phyloP scores from a whole-genome alignment of 2,329 filamentous ascomycete genomes.

The Xylariomycetidae sp. region DNA sequence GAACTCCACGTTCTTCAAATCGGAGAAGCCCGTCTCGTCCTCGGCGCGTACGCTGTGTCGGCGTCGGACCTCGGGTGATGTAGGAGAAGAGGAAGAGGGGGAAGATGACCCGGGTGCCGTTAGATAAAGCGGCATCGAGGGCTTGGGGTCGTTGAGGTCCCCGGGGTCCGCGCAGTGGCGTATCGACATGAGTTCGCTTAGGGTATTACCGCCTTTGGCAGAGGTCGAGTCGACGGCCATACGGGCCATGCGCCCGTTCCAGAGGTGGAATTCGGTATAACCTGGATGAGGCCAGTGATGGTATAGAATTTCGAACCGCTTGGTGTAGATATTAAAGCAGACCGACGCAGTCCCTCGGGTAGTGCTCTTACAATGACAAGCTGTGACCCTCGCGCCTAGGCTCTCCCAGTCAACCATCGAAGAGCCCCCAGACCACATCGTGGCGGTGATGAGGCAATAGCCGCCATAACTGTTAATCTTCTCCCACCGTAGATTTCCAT shows the following conservation, averaged over 20 bases:
- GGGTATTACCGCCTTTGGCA: conserved; percentile 1
- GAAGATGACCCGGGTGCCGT: conserved; percentile 5
- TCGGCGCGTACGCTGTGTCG: no score
- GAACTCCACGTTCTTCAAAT: no score
- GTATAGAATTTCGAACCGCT: conserved; percentile 19
- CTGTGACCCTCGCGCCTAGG: conserved; percentile 1
- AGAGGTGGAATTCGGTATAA: conserved; percentile 23
- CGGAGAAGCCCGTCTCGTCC: no score
- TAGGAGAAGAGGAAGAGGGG: conserved; percentile 2
- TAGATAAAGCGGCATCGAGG: conserved; percentile 10
- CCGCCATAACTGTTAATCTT: conserved; percentile 25
- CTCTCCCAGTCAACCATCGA: no score
- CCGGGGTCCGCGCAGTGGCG: conserved; percentile 4
- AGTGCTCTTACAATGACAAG: conserved; percentile 11
- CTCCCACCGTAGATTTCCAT: conserved; percentile 22
- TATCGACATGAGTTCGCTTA: conserved; percentile 9
- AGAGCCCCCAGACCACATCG: conserved; percentile 10
- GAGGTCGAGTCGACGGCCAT: conserved; percentile 1
- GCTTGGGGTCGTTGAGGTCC: conserved; percentile 1
- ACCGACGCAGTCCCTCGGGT: conserved; percentile 16
- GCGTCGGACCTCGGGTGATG: no score
- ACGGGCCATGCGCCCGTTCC: conserved; percentile 15
- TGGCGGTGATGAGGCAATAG: conserved; percentile 22
- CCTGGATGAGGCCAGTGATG: conserved; percentile 19
- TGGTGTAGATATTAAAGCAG: conserved; percentile 29